Conservation (phyloP, 139 green algal genomes). For the Diplosphaera chodatii region DNA sequence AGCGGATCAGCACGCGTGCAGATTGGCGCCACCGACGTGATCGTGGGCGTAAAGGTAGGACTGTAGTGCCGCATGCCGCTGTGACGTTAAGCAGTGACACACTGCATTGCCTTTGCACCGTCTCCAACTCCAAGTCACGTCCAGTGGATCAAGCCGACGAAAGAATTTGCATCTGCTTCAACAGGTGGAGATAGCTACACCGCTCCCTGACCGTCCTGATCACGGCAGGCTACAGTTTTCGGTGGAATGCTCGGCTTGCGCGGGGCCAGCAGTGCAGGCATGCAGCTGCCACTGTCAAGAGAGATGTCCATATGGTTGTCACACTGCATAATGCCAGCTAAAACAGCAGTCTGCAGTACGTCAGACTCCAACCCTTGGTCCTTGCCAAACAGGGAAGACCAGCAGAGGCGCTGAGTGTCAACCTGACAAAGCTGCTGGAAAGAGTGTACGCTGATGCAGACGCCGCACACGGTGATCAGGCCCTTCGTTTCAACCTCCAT, state of each 20-base stretch:
- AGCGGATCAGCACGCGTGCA: neutral
- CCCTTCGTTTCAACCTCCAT: too few species aligned
- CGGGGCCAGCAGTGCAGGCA: neutral
- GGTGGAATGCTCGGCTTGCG: neutral
- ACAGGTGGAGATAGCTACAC: neutral
- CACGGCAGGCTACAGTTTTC: neutral
- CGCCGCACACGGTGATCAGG: too few species aligned
- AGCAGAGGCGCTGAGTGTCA: neutral
- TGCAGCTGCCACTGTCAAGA: too few species aligned
- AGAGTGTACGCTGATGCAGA: neutral
- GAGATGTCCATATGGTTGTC: too few species aligned
- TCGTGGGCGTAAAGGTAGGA: neutral
- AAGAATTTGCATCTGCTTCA: too few species aligned
- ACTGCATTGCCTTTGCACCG: too few species aligned
- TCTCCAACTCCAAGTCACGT: too few species aligned
- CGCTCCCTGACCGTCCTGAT: neutral
- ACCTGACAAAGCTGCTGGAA: neutral
- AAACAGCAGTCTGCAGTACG: too few species aligned
- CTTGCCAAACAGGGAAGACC: neutral
- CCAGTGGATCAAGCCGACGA: too few species aligned
- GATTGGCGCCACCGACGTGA: neutral
- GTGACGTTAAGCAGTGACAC: neutral
- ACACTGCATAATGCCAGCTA: too few species aligned
- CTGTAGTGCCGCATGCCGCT: too few species aligned
- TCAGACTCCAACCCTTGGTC: too few species aligned